Conservation (phyloP, 352 stramenopile species). For the Globisporangium echinulatum region DNA sequence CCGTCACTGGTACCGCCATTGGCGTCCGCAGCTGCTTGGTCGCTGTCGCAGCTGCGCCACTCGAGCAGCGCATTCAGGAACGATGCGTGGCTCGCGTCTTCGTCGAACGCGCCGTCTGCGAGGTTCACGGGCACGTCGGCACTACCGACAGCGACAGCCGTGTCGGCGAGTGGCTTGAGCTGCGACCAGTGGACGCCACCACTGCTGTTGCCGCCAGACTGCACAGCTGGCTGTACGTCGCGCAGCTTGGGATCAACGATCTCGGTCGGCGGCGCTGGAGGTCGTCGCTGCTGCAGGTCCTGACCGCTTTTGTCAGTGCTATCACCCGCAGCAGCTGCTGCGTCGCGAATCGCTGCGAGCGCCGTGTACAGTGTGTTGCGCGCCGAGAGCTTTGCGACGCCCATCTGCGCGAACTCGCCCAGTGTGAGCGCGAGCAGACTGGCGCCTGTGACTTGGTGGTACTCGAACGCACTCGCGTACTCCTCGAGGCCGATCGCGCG, state of each 20-base stretch:
- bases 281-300: not conserved
- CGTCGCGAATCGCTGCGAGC: slow-evolving; percentile 39
- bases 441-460: slow-evolving; percentile 62
- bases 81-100: slow-evolving; percentile 62
- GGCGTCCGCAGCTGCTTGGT: slow-evolving; percentile 3
- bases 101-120: slow-evolving; percentile 67
- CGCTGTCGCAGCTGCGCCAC: slow-evolving; percentile 47
- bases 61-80: slow-evolving; percentile 80
- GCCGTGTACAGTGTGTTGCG: slow-evolving; percentile 53
- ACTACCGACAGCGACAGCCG: slow-evolving; percentile 7
- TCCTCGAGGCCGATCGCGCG: slow-evolving; percentile 48
- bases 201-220: slow-evolving; percentile 16
- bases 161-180: slow-evolving; percentile 43
- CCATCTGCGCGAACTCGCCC: slow-evolving; percentile 42
- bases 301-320: not conserved
- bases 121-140: slow-evolving; percentile 56
- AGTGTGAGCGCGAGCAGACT: slow-evolving; percentile 36
- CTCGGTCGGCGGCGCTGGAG: slow-evolving; percentile 12
- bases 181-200: slow-evolving; percentile 62
- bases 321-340: slow-evolving; percentile 7
- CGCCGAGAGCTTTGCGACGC: slow-evolving; percentile 43
- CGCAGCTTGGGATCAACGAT: slow-evolving; percentile 62
- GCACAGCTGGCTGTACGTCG: slow-evolving; percentile 26
- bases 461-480: slow-evolving; percentile 66
- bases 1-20: slow-evolving; percentile 10